phyloP scores from a whole-genome alignment of 345 rosid species.

The Capsella bursapastoris region DNA sequence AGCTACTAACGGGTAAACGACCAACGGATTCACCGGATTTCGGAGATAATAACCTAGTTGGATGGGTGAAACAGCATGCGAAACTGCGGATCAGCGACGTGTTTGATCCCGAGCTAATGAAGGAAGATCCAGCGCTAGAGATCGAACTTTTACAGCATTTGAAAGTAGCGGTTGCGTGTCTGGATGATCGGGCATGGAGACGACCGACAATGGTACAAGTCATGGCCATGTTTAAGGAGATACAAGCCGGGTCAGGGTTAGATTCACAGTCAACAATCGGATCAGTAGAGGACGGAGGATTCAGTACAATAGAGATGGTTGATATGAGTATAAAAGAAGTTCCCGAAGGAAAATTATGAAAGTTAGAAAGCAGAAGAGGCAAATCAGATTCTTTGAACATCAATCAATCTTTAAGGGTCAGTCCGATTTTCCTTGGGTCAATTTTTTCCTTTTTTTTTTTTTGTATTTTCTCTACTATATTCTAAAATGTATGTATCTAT shows the following conservation, averaged over 20 bases:
- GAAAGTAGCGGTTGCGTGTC: slow-evolving; percentile 75
- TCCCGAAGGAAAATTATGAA: slow-evolving; percentile 60
- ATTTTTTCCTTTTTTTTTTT: slow-evolving; percentile 42
- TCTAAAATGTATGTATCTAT: slow-evolving; percentile 43
- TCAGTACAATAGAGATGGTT: slow-evolving; percentile 62
- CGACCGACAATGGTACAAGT: slow-evolving; percentile 89
- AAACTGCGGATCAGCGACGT: slow-evolving; percentile 74
- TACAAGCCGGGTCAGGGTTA: slow-evolving; percentile 76
- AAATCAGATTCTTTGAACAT: slow-evolving; percentile 35
- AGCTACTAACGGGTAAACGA: slow-evolving; percentile 83
- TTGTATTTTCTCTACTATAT: slow-evolving; percentile 36
- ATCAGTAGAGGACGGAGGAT: slow-evolving; percentile 68
- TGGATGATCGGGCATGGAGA: slow-evolving; percentile 72
- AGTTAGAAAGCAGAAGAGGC: slow-evolving; percentile 24
- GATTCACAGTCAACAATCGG: slow-evolving; percentile 76
- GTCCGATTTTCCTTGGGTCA: slow-evolving; percentile 38
- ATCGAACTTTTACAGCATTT: slow-evolving; percentile 79
- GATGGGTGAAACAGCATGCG: slow-evolving; percentile 97
- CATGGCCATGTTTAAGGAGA: slow-evolving; percentile 76
- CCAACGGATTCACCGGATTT: slow-evolving; percentile 96
- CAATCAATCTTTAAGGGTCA: slow-evolving; percentile 38
- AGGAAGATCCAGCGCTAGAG: slow-evolving; percentile 73
- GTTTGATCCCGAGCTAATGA: slow-evolving; percentile 74
- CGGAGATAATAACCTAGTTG: slow-evolving; percentile 96
- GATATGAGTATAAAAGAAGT: slow-evolving; percentile 88